A percentile compares a stretch with the other conserved stretches of the same genome.
Evolutionary conservation across 352 stramenopile species (phyloP).

Genomic region (Hyaloperonospora arabidopsidis): DNA sequence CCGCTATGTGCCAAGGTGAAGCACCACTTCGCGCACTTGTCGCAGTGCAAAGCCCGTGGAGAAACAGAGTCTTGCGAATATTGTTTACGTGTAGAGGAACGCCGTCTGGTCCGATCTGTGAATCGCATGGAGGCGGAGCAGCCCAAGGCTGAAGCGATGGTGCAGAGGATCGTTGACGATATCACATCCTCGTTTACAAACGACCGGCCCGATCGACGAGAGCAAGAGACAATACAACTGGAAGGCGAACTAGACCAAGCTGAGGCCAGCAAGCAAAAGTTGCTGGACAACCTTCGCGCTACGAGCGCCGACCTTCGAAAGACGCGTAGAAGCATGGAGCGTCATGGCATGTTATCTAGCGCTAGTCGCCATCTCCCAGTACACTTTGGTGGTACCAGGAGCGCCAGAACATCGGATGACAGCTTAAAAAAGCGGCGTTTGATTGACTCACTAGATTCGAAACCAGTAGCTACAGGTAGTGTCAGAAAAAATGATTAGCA

Average conservation of each 20-base stretch:
- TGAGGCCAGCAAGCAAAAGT: constrained; percentile 41
- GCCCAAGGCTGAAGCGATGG: constrained; percentile 42
- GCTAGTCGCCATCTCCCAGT: constrained; percentile 24
- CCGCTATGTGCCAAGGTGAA: constrained; percentile 46
- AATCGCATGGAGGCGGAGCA: constrained; percentile 47
- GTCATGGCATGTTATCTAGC: constrained; percentile 14
- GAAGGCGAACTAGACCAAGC: constrained; percentile 56
- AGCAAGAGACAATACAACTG: constrained; percentile 39
- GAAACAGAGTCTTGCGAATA: constrained; percentile 42
- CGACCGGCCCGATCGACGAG: constrained; percentile 30
- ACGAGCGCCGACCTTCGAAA: constrained; percentile 24
- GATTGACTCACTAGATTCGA: constrained; percentile 9
- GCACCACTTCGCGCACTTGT: constrained; percentile 53
- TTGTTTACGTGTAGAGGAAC: constrained; percentile 46
- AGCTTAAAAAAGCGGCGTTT: constrained; percentile 26
- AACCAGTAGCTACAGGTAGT: constrained; percentile 10
- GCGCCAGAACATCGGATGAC: constrained; percentile 8
- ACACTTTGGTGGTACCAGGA: constrained; percentile 37
- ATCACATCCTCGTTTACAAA: constrained; percentile 41
- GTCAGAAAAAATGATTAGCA: background rate
- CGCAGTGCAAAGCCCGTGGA: constrained; percentile 33
- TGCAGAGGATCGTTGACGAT: constrained; percentile 42
- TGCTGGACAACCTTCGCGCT: constrained; percentile 34
- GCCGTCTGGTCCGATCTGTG: constrained; percentile 35
- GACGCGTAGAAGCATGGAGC: constrained; percentile 36